These are phyloP conservation scores for Pseudopediastrum boryanum DNA, from an alignment of 139 green algal species.

Conservation along the genomic window DNA sequence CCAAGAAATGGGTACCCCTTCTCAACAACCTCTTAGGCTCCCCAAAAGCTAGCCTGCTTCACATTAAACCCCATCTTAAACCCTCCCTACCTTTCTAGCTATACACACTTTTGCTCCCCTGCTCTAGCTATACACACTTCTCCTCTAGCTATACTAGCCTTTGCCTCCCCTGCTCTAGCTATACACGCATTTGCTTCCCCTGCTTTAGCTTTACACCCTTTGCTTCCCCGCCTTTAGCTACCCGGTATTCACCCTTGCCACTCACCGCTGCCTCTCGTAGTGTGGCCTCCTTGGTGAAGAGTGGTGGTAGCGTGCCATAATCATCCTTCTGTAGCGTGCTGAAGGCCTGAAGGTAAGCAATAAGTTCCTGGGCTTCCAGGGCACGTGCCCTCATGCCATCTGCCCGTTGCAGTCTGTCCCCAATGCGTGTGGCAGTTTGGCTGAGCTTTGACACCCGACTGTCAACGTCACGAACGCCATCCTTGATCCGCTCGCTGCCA, in stretches of 20 bases:
- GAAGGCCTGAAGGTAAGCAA: conserved; percentile 36
- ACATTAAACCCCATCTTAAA: too few relatives aligned
- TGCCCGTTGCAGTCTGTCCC: conserved; percentile 52
- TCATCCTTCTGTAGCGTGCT: conserved; percentile 25
- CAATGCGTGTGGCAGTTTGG: conserved; percentile 58
- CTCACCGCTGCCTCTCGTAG: conserved; percentile 62
- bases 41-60: too few relatives aligned
- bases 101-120: neutral
- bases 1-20: too few relatives aligned
- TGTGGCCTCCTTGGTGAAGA: conserved; percentile 61
- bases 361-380: conserved; percentile 38
- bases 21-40: too few relatives aligned
- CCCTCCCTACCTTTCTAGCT: too few relatives aligned
- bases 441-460: conserved; percentile 41
- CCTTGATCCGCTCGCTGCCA: conserved; percentile 39
- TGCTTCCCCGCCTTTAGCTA: too few relatives aligned
- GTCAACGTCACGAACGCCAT: conserved; percentile 55
- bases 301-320: conserved; percentile 48
- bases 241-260: too few relatives aligned
- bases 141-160: neutral
- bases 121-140: neutral
- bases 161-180: neutral
- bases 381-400: conserved; percentile 19
- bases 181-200: too few relatives aligned
- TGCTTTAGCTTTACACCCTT: too few relatives aligned